Percentiles rank a stretch among this genome's conserved stretches.
These are phyloP conservation scores for Solanum peruvianum DNA, from an alignment of 257 asterid genomes.

Conservation along the genomic window DNA sequence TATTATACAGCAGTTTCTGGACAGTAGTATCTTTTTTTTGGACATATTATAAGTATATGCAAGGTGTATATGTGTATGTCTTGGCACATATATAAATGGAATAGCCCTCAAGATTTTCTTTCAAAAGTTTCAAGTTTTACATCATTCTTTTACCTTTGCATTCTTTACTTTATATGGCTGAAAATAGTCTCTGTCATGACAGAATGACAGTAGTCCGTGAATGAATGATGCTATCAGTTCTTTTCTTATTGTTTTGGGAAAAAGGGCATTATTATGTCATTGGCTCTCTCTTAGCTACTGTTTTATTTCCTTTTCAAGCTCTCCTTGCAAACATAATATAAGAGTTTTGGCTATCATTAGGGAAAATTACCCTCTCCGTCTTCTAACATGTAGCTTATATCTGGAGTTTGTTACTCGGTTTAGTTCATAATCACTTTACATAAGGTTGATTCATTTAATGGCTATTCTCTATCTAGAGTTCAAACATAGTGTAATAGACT, in stretches of 20 bases:
- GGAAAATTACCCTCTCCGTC: neutral
- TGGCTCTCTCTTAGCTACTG: neutral
- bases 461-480: neutral
- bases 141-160: neutral
- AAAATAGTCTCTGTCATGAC: neutral
- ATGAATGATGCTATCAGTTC: neutral
- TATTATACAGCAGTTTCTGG: neutral
- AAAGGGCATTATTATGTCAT: neutral
- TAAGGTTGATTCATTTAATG: neutral
- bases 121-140: neutral
- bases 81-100: slow-evolving; percentile 28
- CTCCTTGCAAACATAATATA: neutral
- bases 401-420: neutral
- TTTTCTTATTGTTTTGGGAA: neutral
- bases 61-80: slow-evolving; percentile 36
- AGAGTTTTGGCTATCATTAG: neutral
- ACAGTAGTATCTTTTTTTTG: slow-evolving; percentile 22
- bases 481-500: neutral
- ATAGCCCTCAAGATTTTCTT: slow-evolving; percentile 16
- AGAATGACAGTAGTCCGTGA: neutral
- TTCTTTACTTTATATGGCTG: neutral
- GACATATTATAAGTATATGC: slow-evolving; percentile 27
- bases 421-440: neutral
- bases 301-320: neutral
- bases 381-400: neutral